A percentile compares a stretch with the other conserved stretches of the same genome.
These are phyloP conservation scores for Scortechinia acanthostroma DNA, from an alignment of 2,329 filamentous ascomycete species.

Conservation along the genomic window DNA sequence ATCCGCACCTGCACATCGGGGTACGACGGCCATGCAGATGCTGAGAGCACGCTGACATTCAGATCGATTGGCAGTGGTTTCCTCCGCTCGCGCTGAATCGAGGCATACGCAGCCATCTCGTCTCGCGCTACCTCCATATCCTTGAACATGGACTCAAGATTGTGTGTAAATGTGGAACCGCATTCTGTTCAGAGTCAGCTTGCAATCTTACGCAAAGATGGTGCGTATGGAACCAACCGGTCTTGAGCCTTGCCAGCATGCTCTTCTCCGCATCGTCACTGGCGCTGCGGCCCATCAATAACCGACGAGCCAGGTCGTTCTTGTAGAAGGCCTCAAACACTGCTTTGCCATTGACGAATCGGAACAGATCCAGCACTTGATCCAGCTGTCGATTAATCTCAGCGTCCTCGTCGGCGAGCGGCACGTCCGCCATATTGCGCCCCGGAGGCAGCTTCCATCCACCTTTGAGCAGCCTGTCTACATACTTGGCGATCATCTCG, in stretches of 20 bases:
- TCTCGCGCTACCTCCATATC: slow-evolving; percentile 90
- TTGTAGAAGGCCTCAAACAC: slow-evolving; percentile 99
- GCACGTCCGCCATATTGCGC: slow-evolving; percentile 47
- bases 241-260: slow-evolving; percentile 87
- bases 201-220: neutral
- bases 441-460: slow-evolving; percentile 78
- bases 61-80: slow-evolving; percentile 40
- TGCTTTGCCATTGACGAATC: slow-evolving; percentile 94
- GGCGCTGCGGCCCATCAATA: slow-evolving; percentile 86
- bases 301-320: slow-evolving; percentile 80
- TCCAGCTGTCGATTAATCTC: slow-evolving; percentile 89
- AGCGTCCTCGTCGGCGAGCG: slow-evolving; percentile 78
- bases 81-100: slow-evolving; percentile 42
- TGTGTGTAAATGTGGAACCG: slow-evolving; percentile 88
- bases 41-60: slow-evolving; percentile 82
- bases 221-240: slow-evolving; percentile 14
- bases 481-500: slow-evolving; percentile 97
- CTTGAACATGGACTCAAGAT: slow-evolving; percentile 98
- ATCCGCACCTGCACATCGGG: slow-evolving; percentile 67
- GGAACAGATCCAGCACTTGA: slow-evolving; percentile 85
- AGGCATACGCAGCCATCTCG: slow-evolving; percentile 84
- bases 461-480: slow-evolving; percentile 80
- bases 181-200: slow-evolving; percentile 53
- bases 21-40: slow-evolving; percentile 88
- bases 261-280: slow-evolving; percentile 91